Evolutionary conservation across 192 early-diverging fungal genomes (phyloP).

Genomic region (Backusella westeae): DNA sequence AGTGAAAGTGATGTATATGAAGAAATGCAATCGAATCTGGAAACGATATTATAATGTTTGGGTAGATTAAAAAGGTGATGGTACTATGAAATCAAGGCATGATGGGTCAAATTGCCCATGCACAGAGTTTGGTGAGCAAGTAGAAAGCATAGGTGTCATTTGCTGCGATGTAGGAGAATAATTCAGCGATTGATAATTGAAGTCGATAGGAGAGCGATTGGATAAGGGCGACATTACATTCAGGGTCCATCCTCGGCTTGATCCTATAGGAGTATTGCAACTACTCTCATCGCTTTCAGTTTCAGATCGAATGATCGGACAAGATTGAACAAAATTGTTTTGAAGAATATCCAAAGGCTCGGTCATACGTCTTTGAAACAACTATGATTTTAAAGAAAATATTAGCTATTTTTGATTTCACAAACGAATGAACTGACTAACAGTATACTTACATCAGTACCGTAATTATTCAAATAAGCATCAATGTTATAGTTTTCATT

Average conservation of each 20-base stretch:
- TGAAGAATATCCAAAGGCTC: slow-evolving; percentile 2
- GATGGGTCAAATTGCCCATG: background rate
- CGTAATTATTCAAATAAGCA: background rate
- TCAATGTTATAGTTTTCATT: background rate
- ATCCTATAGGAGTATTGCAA: slow-evolving; percentile 4
- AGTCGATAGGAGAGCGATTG: background rate
- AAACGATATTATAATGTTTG: background rate
- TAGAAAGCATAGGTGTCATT: slow-evolving; percentile 12
- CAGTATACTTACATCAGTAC: background rate
- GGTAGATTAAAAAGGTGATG: background rate
- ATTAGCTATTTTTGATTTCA: background rate
- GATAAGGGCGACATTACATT: background rate
- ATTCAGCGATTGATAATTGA: background rate
- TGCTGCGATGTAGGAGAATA: slow-evolving; percentile 8
- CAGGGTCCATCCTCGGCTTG: background rate
- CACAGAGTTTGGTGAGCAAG: background rate
- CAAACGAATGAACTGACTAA: background rate
- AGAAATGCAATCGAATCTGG: background rate
- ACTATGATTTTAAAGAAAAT: background rate
- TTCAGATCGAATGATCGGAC: background rate
- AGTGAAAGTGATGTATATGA: slow-evolving; percentile 1
- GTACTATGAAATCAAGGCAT: background rate
- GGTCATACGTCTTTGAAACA: slow-evolving; percentile 10
- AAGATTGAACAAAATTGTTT: background rate
- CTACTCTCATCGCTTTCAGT: background rate